phyloP scores from a whole-genome alignment of 805 yeast species.

The Candida awuae region DNA sequence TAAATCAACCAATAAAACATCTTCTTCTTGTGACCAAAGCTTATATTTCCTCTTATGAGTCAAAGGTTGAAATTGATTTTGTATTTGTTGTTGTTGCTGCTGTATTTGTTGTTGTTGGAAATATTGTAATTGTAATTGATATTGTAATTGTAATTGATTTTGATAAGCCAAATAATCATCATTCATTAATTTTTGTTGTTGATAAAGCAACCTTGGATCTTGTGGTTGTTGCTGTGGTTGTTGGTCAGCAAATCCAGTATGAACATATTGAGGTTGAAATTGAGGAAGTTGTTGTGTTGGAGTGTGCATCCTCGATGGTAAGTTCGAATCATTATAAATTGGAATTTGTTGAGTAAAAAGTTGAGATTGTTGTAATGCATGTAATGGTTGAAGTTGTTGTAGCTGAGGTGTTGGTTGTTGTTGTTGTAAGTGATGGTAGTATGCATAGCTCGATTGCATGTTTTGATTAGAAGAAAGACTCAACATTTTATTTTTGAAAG shows the following conservation, averaged over 20 bases:
- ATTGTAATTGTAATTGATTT: not conserved
- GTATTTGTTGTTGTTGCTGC: not conserved
- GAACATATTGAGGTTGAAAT: not conserved
- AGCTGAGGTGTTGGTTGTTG: not conserved
- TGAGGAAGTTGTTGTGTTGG: not conserved
- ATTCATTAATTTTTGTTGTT: too few relatives aligned
- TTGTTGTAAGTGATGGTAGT: not conserved
- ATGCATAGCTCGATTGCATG: not conserved
- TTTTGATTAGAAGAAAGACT: not conserved
- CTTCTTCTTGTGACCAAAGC: constrained; percentile 14
- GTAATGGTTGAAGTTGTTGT: not conserved
- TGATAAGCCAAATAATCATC: not conserved
- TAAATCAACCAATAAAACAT: constrained; percentile 6
- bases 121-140: not conserved
- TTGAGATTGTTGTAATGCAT: too few relatives aligned
- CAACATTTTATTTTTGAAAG: too few relatives aligned
- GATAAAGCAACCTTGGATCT: too few relatives aligned
- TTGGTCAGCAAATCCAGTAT: too few relatives aligned
- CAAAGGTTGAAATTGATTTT: too few relatives aligned
- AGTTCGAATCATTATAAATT: too few relatives aligned
- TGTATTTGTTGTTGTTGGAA: constrained; percentile 1
- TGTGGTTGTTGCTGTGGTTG: not conserved
- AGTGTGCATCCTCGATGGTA: too few relatives aligned
- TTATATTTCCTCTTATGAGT: constrained; percentile 9
- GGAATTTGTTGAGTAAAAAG: too few relatives aligned